Base-by-base conservation (phyloP, 208 protist species). In the Leishmania aethiopica region DNA sequence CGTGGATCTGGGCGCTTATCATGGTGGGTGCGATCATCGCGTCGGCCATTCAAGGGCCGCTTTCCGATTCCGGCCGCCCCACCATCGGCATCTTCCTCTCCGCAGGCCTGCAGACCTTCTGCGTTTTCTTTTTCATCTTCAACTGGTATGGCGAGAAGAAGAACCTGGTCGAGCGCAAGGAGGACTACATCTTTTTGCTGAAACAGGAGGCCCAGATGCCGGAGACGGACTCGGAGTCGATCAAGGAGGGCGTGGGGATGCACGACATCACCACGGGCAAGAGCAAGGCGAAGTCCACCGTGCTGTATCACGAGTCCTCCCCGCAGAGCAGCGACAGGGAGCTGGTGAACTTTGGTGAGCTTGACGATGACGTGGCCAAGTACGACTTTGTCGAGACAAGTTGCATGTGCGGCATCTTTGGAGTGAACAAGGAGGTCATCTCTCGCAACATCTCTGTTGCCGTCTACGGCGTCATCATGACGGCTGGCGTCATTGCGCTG, bases 141-240 rank as follows among this genome's bases (percentile, higher is more conserved):
- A 93, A 93, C 82, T 90, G 86, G 77, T 90, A 89, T 75, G 92
- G 84, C 62, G 92, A 96, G 90, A 73, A 85, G 66, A 81, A 47
- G 49, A 94, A 96, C 84, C 67, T 64, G 11, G 77, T 78, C 49
- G 90, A 94, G 59, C 90, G 90, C 69, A 42, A 55, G 19, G 84
- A 90, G 51, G 90, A 94, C 80, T 71, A 67, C 42, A 13, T 83
- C n/a, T 82, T 92, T 25, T 47, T 88, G 8, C 81, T 81, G 35
- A 81, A 86, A 55, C 72, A 81, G 49, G 80, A 85, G 72, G 22
- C 79, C 15, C 42, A 79, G 75, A 75, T 77, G 71, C 78, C 78
- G 51, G 59, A 49, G 22, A 60, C 32, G 32, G 72, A 59, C 42
- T 76, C 45, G 22, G 72, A 60, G 47, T 35, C 76, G 82, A 72